Conservation (phyloP, 2,329 filamentous ascomycete genomes). For the Penicillium nordicum region DNA sequence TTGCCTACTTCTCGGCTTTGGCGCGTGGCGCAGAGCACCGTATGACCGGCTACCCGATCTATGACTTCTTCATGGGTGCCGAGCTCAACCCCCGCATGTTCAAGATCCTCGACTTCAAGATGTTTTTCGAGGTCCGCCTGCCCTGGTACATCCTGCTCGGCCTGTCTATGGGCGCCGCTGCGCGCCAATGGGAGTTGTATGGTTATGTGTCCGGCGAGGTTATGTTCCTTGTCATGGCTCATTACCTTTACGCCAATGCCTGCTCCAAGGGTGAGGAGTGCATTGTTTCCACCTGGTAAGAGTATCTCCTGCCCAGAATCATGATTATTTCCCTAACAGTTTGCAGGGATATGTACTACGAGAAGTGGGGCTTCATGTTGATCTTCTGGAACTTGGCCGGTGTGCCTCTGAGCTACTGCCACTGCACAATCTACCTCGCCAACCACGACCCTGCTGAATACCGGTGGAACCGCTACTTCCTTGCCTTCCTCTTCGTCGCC, state of each 20-base stretch:
- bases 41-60: conserved; percentile 79
- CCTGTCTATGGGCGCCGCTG: conserved; percentile 69
- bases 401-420: conserved; percentile 87
- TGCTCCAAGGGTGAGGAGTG: conserved; percentile 90
- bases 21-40: conserved; percentile 79
- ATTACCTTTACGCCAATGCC: conserved; percentile 88
- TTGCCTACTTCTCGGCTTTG: conserved; percentile 83
- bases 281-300: conserved; percentile 78
- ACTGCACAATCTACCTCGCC: conserved; percentile 86
- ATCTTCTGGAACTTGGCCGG: conserved; percentile 97
- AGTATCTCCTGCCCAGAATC: not conserved
- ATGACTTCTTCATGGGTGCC: conserved; percentile 89
- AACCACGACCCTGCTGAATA: conserved; percentile 77
- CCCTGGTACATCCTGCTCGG: conserved; percentile 90
- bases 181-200: conserved; percentile 78
- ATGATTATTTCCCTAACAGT: conserved; percentile 13
- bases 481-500: conserved; percentile 62
- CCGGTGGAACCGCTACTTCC: conserved; percentile 67
- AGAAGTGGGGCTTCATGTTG: conserved; percentile 97
- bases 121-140: conserved; percentile 91
- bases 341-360: conserved; percentile 83
- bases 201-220: conserved; percentile 86
- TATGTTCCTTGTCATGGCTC: conserved; percentile 78
- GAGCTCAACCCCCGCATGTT: conserved; percentile 86
- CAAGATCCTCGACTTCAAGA: conserved; percentile 82